Base-by-base conservation (phyloP, 176 grass and related monocot genomes). In the Alloteropsis semialata region DNA sequence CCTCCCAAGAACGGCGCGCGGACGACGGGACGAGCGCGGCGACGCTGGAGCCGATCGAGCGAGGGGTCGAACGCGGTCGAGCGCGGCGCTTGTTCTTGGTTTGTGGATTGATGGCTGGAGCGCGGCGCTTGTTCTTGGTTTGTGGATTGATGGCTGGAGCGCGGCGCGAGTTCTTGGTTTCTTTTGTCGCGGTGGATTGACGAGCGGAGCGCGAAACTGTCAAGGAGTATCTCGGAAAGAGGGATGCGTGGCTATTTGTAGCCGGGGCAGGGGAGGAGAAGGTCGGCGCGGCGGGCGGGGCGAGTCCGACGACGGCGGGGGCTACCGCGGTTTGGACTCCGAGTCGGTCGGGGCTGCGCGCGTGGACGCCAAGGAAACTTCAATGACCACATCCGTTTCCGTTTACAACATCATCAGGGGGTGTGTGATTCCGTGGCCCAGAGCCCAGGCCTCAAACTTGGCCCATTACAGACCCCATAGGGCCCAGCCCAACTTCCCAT, bases 311-410 rank as follows among this genome's bases (percentile, higher is more conserved):
- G 49, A 74, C 45, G 70, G 24, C 66, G 39, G 37, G 3, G 41
- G 6, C 5, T 41, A 36, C 36, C 1, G 27, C 70, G 10, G 9
- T 24, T 53, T 10, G 25, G 29, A 74, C 29, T 74, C 72, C 30
- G 46, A 50, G 5, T 64, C 42, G 10, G 27, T 13, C 9, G 55
- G 54, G 55, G 75, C 2, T 5, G 74, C n/a, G 55, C n/a, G 55
- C 55, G 56, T 62, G 75, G 75, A 2, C 75, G 56, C 56, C 58
- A 79, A 64, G 76, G 59, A 65, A 79, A 49, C 60, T 36, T 25
- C n/a, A 9, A n/a, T 3, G 49, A 13, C 49, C 49, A 53, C 49
- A n/a, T n/a, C n/a, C n/a, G n/a, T n/a, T n/a, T n/a, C n/a, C n/a
- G n/a, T n/a, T n/a, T 36, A 36, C 34, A 36, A 36, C 34, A 36